A percentile compares a stretch with the other conserved stretches of the same genome.
Conservation (phyloP, 331 rosid species). For the Prunus yedoensis region DNA sequence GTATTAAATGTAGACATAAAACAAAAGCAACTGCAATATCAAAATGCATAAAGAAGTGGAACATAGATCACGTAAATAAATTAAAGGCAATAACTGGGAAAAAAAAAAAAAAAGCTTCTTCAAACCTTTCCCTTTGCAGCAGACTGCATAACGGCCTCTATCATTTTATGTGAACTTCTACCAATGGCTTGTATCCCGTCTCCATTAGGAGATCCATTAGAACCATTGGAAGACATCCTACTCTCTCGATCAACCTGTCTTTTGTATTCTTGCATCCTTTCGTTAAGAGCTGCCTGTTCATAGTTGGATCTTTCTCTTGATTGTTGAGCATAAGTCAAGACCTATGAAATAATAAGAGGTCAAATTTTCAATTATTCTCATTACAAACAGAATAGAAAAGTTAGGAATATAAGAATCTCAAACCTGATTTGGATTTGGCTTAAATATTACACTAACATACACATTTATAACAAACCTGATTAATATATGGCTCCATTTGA, state of each 20-base stretch:
- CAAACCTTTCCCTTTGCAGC: slow-evolving; percentile 99
- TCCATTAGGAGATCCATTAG: slow-evolving; percentile 97
- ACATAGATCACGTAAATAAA: not conserved
- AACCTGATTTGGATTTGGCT: not conserved
- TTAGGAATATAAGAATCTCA: not conserved
- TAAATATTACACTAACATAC: not conserved
- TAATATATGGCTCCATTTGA: slow-evolving; percentile 99
- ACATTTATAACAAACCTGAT: slow-evolving; percentile 63
- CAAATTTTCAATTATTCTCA: slow-evolving; percentile 12
- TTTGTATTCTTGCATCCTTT: slow-evolving; percentile 96
- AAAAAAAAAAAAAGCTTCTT: not conserved
- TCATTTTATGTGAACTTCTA: slow-evolving; percentile 99
- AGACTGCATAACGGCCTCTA: slow-evolving; percentile 99
- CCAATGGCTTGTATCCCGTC: slow-evolving; percentile 99
- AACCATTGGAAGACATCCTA: slow-evolving; percentile 85
- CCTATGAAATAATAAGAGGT: slow-evolving; percentile 53
- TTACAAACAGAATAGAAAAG: not conserved
- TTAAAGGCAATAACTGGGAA: not conserved
- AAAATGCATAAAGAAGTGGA: slow-evolving; percentile 1
- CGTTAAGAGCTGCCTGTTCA: slow-evolving; percentile 96
- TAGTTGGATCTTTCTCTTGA: slow-evolving; percentile 98
- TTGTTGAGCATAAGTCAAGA: slow-evolving; percentile 96
- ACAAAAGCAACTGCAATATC: not conserved
- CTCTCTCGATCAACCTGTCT: slow-evolving; percentile 98
- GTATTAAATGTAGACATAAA: not conserved